A percentile compares a stretch with the other conserved stretches of the same genome.
phyloP scores from a whole-genome alignment of 106 monocot genomes.

The Dioscorea dumetorum region DNA sequence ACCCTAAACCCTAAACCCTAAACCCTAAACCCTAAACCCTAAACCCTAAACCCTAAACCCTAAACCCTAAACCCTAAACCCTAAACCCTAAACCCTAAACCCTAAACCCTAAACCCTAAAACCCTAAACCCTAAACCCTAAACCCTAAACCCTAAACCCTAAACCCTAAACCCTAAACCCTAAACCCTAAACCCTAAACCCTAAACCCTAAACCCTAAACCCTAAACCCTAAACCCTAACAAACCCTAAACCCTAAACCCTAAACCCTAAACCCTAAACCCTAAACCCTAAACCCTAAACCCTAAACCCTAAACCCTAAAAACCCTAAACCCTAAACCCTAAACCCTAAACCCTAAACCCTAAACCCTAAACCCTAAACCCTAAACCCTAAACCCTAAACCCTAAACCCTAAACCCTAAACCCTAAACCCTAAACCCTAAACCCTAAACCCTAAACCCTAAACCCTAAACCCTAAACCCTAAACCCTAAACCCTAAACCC shows the following conservation, averaged over 20 bases:
- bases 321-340: constrained; percentile 7
- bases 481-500: constrained; percentile 4
- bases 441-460: neutral
- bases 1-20: constrained; percentile 1
- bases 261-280: constrained; percentile 10
- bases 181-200: constrained; percentile 11
- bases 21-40: constrained; percentile 5
- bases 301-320: constrained; percentile 6
- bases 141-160: constrained; percentile 8
- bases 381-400: neutral
- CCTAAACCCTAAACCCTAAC: constrained; percentile 11
- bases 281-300: constrained; percentile 3
- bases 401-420: neutral
- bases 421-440: constrained; percentile 1
- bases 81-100: constrained; percentile 1
- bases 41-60: constrained; percentile 16
- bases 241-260: constrained; percentile 11
- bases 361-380: constrained; percentile 2
- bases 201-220: constrained; percentile 6
- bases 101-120: constrained; percentile 1
- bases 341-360: constrained; percentile 9
- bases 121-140: neutral
- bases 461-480: constrained; percentile 1
- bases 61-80: constrained; percentile 11
- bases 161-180: constrained; percentile 11